Evolutionary conservation across 2,329 filamentous ascomycete species (phyloP), one percentile per base, ranked within the genome.

Genomic region (Aureobasidium sp.): DNA sequence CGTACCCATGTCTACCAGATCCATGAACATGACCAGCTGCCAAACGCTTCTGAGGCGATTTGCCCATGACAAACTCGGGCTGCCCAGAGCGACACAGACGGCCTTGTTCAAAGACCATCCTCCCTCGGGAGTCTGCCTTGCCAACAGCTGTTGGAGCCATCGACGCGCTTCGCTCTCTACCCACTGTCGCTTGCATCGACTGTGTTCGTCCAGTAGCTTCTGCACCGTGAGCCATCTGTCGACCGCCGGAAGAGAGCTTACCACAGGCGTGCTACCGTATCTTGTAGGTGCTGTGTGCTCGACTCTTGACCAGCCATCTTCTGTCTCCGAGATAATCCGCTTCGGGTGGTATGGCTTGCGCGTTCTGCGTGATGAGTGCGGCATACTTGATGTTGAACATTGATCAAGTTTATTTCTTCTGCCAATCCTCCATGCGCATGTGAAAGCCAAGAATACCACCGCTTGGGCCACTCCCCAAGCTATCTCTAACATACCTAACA

Each of bases 11-110:
- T 64, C 51, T 15, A 67, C 64, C 12, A 70, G 53, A 46, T 72
- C 72, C 55, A 69, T 55, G 26, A 72, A 73, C 3, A 69, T 68
- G 2, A 67, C 71, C 29, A 70, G 63, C 64, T 74, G 72, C 67
- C 67, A 69, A 63, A 73, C 63, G 43, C 68, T 71, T 53, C 71
- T 66, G 43, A 66, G 65, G n/a, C 70, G 50, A 32, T 66, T 66
- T n/a, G 68, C 63, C 34, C 66, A 57, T 29, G 72, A 68, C 44
- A 70, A 63, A 62, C 69, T 71, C 64, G 71, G 68, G 57, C 70
- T 71, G 3, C 70, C 70, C 12, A 66, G 65, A 1, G 68, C 72
- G 5, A 74, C 52, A 48, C 70, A 72, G 1, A 73, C 55, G 5
- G 70, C 71, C n/a, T 65, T 68, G 12, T 64, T 39, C 32, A 73